Percentiles rank a stretch among this genome's conserved stretches.
Evolutionary conservation across 768 basidiomycete species (phyloP).

Genomic region (Chiua virens): DNA sequence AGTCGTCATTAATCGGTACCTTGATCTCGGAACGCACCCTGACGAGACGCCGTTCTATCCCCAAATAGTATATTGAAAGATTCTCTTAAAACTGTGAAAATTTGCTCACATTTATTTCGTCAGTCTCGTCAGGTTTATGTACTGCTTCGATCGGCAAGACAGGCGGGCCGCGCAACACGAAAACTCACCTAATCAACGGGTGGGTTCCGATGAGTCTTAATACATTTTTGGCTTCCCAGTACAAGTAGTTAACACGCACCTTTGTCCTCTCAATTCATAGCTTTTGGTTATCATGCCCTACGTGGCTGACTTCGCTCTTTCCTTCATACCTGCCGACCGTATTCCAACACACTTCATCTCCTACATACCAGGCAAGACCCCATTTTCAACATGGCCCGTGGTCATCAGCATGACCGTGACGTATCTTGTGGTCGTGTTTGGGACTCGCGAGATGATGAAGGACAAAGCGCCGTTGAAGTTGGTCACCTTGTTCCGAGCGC

Average conservation of each 20-base stretch:
- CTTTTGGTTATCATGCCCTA: constrained; percentile 51
- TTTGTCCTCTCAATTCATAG: not conserved
- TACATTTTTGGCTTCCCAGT: not conserved
- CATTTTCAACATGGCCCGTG: constrained; percentile 70
- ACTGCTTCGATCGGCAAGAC: no score
- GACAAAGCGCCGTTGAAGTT: constrained; percentile 67
- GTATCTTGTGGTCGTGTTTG: constrained; percentile 87
- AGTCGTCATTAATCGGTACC: no score
- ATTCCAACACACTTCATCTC: constrained; percentile 56
- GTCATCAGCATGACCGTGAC: constrained; percentile 66
- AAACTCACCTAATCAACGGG: constrained; percentile 1
- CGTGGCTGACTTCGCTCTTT: constrained; percentile 67
- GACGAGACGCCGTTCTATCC: no score
- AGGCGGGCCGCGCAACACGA: not conserved
- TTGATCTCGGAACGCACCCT: no score
- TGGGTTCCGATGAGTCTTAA: not conserved
- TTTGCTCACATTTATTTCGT: no score
- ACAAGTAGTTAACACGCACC: not conserved
- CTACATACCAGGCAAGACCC: constrained; percentile 75
- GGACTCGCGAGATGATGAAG: constrained; percentile 81
- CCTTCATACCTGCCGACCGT: constrained; percentile 47
- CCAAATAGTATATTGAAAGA: no score
- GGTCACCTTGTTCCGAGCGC: constrained; percentile 75
- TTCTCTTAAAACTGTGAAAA: no score
- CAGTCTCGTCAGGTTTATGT: no score